Evolutionary conservation across 1,284 basidiomycete genomes (phyloP).

Genomic region (Tilletia indica): DNA sequence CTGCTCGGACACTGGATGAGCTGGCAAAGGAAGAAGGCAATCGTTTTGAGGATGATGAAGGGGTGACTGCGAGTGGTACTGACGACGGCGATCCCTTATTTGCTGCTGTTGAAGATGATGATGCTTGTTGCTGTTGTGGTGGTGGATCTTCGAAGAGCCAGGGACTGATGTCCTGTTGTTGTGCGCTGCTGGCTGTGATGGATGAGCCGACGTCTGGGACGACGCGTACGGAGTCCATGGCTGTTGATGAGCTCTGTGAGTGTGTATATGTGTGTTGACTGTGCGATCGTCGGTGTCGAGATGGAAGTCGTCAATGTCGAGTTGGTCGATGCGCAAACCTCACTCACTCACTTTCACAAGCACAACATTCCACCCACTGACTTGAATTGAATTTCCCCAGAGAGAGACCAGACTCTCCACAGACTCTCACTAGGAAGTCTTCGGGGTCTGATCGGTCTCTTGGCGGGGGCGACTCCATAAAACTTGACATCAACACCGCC

Average conservation of each 20-base stretch:
- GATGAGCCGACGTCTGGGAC: constrained; percentile 5
- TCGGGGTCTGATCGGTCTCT: no score
- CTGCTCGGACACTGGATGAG: not conserved
- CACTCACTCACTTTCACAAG: no score
- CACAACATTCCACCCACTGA: no score
- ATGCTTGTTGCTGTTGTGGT: not conserved
- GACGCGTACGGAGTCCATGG: constrained; percentile 4
- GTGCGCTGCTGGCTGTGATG: constrained; percentile 5
- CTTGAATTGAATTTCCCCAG: no score
- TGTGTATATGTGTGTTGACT: not conserved
- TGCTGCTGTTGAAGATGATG: not conserved
- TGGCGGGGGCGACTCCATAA: no score
- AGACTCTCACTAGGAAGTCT: no score
- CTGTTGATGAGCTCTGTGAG: not conserved
- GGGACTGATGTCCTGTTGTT: constrained; percentile 40
- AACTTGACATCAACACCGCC: no score
- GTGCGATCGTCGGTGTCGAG: not conserved
- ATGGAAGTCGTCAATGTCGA: not conserved
- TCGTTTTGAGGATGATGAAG: no score
- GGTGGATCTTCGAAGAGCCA: constrained; percentile 34
- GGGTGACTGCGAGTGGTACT: constrained; percentile 16
- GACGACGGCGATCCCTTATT: not conserved
- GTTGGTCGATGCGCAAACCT: not conserved
- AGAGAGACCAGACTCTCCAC: no score
- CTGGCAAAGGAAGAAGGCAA: not conserved